Conservation (phyloP, 176 grass and related monocot species). For the Raddia guianensis region DNA sequence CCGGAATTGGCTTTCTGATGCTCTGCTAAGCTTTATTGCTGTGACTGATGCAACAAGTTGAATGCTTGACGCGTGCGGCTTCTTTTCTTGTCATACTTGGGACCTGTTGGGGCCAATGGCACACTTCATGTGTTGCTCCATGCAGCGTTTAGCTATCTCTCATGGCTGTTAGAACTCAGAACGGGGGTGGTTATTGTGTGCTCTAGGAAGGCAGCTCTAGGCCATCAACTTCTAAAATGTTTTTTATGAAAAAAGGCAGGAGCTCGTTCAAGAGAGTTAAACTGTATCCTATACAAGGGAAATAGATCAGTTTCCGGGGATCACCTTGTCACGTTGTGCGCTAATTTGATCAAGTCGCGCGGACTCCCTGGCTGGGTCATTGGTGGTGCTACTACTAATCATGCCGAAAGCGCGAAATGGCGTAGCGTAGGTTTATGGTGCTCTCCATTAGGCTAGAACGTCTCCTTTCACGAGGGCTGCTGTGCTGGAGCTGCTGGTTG, state of each 20-base stretch:
- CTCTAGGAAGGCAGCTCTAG: neutral
- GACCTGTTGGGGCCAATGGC: neutral
- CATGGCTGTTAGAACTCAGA: too few relatives aligned
- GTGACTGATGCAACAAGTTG: neutral
- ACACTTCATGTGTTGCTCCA: neutral
- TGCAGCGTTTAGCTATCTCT: neutral
- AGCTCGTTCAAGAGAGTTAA: too few relatives aligned
- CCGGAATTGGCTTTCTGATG: neutral
- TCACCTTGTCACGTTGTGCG: too few relatives aligned
- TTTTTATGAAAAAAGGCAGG: too few relatives aligned
- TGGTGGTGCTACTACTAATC: neutral
- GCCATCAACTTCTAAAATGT: too few relatives aligned
- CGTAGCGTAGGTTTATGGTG: conserved; percentile 2
- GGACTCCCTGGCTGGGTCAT: too few relatives aligned
- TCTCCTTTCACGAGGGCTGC: neutral
- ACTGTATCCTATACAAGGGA: too few relatives aligned
- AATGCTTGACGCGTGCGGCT: neutral
- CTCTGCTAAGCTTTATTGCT: neutral
- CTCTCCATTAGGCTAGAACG: conserved; percentile 1
- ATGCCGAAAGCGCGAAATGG: neutral
- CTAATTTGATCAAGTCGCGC: too few relatives aligned
- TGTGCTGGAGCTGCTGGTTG: neutral
- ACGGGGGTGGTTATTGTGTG: neutral
- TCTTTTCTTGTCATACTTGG: neutral
- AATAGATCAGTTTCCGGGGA: too few relatives aligned